Evolutionary conservation across 2,329 filamentous ascomycete genomes (phyloP), one percentile per base, ranked within the genome.

Genomic region (Neoscytalidium dimidiatum): DNA sequence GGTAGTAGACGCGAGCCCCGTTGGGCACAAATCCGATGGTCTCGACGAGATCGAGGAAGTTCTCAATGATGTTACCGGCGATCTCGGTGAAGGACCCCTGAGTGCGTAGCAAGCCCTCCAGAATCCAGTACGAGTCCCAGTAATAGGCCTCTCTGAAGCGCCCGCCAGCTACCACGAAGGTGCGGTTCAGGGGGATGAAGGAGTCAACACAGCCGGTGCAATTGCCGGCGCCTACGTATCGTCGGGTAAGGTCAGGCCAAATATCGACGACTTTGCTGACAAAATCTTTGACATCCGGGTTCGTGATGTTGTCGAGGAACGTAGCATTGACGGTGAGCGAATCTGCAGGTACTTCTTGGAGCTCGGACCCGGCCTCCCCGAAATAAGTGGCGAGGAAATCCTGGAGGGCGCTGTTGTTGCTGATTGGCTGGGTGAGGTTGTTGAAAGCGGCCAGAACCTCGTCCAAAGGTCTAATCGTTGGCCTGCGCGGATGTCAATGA

Each of bases 131-230:
- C 33, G 86, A 88, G 73, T 90, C 88, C 88, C 88, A 90, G 74
- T 90, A 90, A 72, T 90, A 91, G 1, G 86, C 83, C 75, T 91
- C 88, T 35, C 88, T 82, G 79, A 91, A 91, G 31, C 88, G 86
- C n/a, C 88, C 88, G 13, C 88, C 88, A 3, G 88, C 88, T 17
- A 91, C 84, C n/a, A 91, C 87, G 70, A 91, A 90, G 3, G 87
- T 88, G 65, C 86, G 84, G 70, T 88, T 89, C 66, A 90, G 73
- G 6, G 87, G 86, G 64, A 90, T 85, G 75, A 88, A 90, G 72
- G 87, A 90, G 69, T 83, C 83, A 35, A 87, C 86, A 67, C 88
- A 90, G 35, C 81, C 82, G 8, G 81, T 78, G 78, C 88, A 90
- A 69, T 83, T 84, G 26, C 72, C 72, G n/a, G 26, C 46, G 62